Percentiles rank a stretch among this genome's conserved stretches.
phyloP scores from a whole-genome alignment of 2,329 filamentous ascomycete species.

The Davidsoniella eucalypti region DNA sequence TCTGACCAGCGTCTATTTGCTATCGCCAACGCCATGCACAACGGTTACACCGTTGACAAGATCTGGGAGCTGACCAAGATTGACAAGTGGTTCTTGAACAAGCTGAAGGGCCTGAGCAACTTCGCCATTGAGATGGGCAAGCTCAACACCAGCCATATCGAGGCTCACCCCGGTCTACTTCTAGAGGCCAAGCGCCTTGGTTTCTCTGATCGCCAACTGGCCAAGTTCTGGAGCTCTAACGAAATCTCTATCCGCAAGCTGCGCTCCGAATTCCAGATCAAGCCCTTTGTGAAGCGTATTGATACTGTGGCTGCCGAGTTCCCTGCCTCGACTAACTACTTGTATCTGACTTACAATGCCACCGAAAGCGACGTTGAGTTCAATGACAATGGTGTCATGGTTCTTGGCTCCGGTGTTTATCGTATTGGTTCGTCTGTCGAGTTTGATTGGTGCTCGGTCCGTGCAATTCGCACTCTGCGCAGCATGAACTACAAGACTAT shows the following conservation, averaged over 20 bases:
- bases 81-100: slow-evolving; percentile 94
- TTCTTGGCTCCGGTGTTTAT: slow-evolving; percentile 89
- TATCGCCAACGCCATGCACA: slow-evolving; percentile 92
- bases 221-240: slow-evolving; percentile 87
- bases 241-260: slow-evolving; percentile 75
- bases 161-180: slow-evolving; percentile 47
- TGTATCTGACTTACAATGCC: slow-evolving; percentile 92
- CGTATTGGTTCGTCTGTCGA: slow-evolving; percentile 95
- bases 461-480: slow-evolving; percentile 79
- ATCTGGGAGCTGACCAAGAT: slow-evolving; percentile 98
- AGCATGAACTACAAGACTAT: slow-evolving; percentile 79
- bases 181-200: slow-evolving; percentile 82
- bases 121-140: slow-evolving; percentile 66
- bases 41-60: slow-evolving; percentile 85
- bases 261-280: slow-evolving; percentile 71
- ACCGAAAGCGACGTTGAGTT: slow-evolving; percentile 71
- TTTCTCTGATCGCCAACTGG: slow-evolving; percentile 85
- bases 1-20: slow-evolving; percentile 96
- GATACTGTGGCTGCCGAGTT: slow-evolving; percentile 97
- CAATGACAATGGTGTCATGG: slow-evolving; percentile 86
- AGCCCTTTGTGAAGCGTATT: slow-evolving; percentile 90
- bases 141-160: slow-evolving; percentile 48
- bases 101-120: slow-evolving; percentile 78
- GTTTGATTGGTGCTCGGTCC: slow-evolving; percentile 97
- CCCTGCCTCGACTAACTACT: slow-evolving; percentile 84